A percentile compares a stretch with the other conserved stretches of the same genome.
These are phyloP conservation scores for Nissolia schottii DNA, from an alignment of 306 rosid genomes.

Conservation along the genomic window DNA sequence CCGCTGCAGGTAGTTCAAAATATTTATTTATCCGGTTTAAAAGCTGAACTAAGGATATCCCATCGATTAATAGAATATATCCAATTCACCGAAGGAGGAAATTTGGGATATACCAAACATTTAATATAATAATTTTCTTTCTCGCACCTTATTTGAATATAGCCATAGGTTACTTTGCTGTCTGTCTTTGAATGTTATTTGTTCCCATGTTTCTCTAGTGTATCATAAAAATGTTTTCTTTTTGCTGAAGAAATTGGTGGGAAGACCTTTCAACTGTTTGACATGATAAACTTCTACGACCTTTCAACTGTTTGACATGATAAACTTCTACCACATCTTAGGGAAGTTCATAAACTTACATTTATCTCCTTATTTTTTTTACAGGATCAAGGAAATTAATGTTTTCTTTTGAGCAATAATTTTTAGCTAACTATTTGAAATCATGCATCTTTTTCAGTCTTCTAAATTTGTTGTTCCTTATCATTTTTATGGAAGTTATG, in stretches of 20 bases:
- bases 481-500: background rate
- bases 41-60: background rate
- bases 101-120: background rate
- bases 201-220: background rate
- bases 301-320: background rate
- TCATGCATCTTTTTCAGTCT: background rate
- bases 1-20: conserved; percentile 71
- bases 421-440: background rate
- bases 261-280: background rate
- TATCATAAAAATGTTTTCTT: background rate
- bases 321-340: background rate
- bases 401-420: background rate
- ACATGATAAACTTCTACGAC: background rate
- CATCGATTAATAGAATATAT: conserved; percentile 10
- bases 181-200: background rate
- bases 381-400: background rate
- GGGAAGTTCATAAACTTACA: background rate
- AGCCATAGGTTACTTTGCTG: background rate
- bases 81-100: background rate
- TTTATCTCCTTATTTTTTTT: background rate
- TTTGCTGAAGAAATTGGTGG: background rate
- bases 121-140: background rate
- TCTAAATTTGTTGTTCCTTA: conserved; percentile 6
- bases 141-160: background rate
- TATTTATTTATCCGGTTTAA: conserved; percentile 2